Evolutionary conservation across 2,329 filamentous ascomycete genomes (phyloP).

Genomic region (Arthrobotrys entomopaga): DNA sequence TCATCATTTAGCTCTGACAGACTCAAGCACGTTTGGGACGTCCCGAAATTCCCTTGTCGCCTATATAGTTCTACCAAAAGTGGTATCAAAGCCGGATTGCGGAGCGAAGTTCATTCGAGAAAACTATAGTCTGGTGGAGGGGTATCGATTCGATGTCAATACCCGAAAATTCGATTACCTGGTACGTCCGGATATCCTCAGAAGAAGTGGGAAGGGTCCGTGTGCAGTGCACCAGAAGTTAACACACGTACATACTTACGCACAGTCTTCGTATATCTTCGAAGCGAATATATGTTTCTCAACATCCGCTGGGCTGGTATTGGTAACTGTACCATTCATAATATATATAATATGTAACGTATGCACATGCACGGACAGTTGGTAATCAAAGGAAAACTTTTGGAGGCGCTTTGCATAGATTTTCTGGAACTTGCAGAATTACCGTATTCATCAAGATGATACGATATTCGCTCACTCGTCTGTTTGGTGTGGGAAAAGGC

Average conservation of each 20-base stretch:
- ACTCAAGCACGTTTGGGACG: conserved; percentile 10
- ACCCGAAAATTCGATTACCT: conserved; percentile 29
- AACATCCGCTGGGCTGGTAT: conserved; percentile 29
- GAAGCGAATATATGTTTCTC: conserved; percentile 55
- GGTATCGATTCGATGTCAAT: conserved; percentile 14
- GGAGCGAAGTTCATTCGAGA: conserved; percentile 2
- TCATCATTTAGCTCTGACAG: conserved; percentile 29
- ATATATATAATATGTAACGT: neutral
- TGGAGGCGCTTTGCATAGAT: neutral
- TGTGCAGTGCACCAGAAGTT: conserved; percentile 18
- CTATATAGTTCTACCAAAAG: conserved; percentile 20
- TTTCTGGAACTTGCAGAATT: conserved; percentile 19
- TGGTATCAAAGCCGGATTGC: conserved; percentile 46
- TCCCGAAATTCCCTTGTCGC: conserved; percentile 23
- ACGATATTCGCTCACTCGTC: conserved; percentile 15
- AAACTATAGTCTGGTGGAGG: too few species aligned
- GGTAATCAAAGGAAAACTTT: neutral
- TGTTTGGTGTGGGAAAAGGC: conserved; percentile 36
- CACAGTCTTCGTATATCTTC: conserved; percentile 31
- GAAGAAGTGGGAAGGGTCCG: conserved; percentile 26
- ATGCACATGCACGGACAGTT: too few species aligned
- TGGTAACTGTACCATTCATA: conserved; percentile 18
- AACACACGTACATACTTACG: too few species aligned
- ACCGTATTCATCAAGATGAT: conserved; percentile 22
- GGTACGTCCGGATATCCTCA: neutral